phyloP scores from a whole-genome alignment of 805 yeast genomes.

The Candida tammaniensis region DNA sequence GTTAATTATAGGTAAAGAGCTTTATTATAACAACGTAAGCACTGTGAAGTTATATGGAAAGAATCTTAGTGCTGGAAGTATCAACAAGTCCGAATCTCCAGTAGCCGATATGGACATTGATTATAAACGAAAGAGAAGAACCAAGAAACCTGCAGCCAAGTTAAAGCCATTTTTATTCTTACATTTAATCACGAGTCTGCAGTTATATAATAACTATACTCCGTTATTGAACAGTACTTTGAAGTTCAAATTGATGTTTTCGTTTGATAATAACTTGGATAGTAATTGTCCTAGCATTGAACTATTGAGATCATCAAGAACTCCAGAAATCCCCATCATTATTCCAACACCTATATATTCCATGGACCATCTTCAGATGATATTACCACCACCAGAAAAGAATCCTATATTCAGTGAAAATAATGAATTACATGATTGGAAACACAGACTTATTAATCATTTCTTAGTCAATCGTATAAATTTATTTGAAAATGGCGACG shows the following conservation, averaged over 20 bases:
- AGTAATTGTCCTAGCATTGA: slow-evolving; percentile 34
- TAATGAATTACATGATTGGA: slow-evolving; percentile 30
- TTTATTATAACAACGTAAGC: slow-evolving; percentile 65
- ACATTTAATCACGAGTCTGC: slow-evolving; percentile 29
- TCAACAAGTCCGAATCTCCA: slow-evolving; percentile 1
- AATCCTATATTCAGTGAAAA: slow-evolving; percentile 10
- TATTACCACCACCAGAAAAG: slow-evolving; percentile 16
- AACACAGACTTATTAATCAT: slow-evolving; percentile 24
- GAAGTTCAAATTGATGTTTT: slow-evolving; percentile 29
- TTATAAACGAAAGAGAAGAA: slow-evolving; percentile 8
- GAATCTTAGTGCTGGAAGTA: slow-evolving; percentile 7
- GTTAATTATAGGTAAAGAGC: slow-evolving; percentile 64
- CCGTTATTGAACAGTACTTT: slow-evolving; percentile 17
- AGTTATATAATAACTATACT: slow-evolving; percentile 31
- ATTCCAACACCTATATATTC: slow-evolving; percentile 32
- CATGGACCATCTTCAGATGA: slow-evolving; percentile 9
- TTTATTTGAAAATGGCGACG: slow-evolving; percentile 15
- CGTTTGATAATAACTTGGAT: slow-evolving; percentile 36
- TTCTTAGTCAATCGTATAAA: slow-evolving; percentile 28
- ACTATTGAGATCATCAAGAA: slow-evolving; percentile 22
- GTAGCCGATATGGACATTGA: slow-evolving; percentile 7
- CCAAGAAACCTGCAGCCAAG: not conserved
- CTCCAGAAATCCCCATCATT: slow-evolving; percentile 27
- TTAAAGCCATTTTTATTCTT: slow-evolving; percentile 16
- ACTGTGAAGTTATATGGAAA: slow-evolving; percentile 58